phyloP scores from a whole-genome alignment of 129 eudicot species.

The Artemisia annua region DNA sequence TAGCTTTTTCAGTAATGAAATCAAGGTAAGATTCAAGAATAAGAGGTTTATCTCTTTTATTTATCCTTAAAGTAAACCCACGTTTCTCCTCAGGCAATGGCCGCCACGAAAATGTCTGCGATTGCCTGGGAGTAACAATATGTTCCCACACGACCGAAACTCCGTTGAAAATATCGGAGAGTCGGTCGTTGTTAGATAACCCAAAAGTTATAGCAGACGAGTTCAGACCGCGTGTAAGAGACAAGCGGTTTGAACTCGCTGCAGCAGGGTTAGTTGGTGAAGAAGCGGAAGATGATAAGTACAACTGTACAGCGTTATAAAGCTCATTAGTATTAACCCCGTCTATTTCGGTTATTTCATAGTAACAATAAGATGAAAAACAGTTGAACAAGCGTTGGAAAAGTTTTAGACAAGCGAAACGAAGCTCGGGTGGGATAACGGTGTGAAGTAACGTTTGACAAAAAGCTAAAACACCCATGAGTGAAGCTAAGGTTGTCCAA shows the following conservation, averaged over 20 bases:
- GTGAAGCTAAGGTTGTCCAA: constrained; percentile 90
- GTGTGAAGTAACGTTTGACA: constrained; percentile 76
- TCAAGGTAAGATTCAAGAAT: constrained; percentile 67
- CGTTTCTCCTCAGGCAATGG: constrained; percentile 93
- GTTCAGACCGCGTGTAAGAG: constrained; percentile 78
- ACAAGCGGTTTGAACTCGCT: constrained; percentile 53
- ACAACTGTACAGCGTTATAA: constrained; percentile 93
- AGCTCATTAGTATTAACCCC: constrained; percentile 98
- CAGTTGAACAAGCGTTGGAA: constrained; percentile 64
- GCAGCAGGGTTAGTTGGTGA: constrained; percentile 54
- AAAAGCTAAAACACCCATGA: constrained; percentile 93
- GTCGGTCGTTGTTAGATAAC: constrained; percentile 76
- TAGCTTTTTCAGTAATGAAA: constrained; percentile 60
- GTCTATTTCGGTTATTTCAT: constrained; percentile 95
- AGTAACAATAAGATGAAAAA: constrained; percentile 81
- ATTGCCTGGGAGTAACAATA: constrained; percentile 67
- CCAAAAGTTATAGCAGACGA: constrained; percentile 79
- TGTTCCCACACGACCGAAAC: constrained; percentile 81
- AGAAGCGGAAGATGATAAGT: constrained; percentile 68
- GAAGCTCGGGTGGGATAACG: constrained; percentile 85
- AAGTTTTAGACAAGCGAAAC: constrained; percentile 58
- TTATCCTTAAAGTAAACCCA: constrained; percentile 69
- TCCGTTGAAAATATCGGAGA: constrained; percentile 52
- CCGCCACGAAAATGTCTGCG: constrained; percentile 88
- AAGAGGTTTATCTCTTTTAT: constrained; percentile 44